Evolutionary conservation across 306 rosid species (phyloP).

Genomic region (Cucumis melo): DNA sequence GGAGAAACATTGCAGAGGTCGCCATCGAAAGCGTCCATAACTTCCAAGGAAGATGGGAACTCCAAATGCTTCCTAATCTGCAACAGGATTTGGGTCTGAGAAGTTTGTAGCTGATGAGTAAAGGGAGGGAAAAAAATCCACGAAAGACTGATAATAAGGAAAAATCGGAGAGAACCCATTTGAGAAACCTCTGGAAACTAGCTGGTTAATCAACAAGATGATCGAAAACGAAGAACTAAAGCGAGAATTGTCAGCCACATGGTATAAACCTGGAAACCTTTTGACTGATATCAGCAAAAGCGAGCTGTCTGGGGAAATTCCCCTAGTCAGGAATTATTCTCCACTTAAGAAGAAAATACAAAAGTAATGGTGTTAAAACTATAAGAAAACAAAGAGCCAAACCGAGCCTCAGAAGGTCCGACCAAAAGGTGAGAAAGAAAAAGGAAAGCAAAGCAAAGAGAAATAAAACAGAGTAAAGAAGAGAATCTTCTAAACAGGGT

Average conservation of each 20-base stretch:
- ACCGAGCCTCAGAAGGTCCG: not conserved
- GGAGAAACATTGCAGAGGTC: conserved; percentile 46
- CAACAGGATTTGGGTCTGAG: conserved; percentile 42
- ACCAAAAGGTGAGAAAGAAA: conserved; percentile 1
- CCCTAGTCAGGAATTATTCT: not conserved
- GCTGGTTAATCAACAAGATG: not conserved
- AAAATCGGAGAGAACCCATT: conserved; percentile 34
- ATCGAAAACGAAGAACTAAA: conserved; percentile 2
- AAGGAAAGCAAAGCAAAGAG: not conserved
- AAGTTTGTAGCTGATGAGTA: conserved; percentile 37
- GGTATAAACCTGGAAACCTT: not conserved
- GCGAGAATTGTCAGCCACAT: not conserved
- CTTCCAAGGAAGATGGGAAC: conserved; percentile 44
- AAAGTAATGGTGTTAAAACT: not conserved
- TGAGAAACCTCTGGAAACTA: conserved; percentile 7
- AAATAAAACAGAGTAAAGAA: not conserved
- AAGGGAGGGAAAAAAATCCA: conserved; percentile 27
- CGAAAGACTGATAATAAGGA: conserved; percentile 23
- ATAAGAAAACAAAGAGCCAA: not conserved
- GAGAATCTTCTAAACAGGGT: conserved; percentile 8
- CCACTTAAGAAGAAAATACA: not conserved
- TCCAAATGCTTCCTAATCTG: conserved; percentile 65
- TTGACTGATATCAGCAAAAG: not conserved
- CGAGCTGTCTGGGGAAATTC: conserved; percentile 9
- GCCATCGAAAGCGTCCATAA: conserved; percentile 28